These are phyloP conservation scores for Penicillium sp. DNA, from an alignment of 2,329 filamentous ascomycete species.

Conservation along the genomic window DNA sequence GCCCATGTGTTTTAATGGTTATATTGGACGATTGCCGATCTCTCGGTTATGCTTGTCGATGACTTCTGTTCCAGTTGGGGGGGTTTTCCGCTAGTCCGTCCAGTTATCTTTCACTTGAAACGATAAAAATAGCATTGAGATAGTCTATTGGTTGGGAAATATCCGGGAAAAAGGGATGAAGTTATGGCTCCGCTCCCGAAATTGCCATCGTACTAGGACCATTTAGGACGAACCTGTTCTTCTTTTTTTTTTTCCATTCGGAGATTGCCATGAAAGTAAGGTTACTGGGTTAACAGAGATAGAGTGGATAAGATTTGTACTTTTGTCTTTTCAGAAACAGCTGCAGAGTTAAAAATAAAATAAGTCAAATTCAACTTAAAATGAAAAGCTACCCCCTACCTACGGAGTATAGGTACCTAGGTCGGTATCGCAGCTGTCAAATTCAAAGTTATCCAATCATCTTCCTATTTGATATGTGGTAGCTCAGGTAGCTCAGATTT, in stretches of 20 bases:
- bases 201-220: neutral
- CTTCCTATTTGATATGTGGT: conserved; percentile 5
- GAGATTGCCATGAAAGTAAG: neutral
- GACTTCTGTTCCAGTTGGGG: conserved; percentile 15
- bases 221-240: conserved; percentile 6
- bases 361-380: neutral
- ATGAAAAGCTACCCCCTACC: neutral
- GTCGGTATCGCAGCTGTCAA: conserved; percentile 2
- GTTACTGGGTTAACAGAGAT: neutral
- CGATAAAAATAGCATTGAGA: neutral
- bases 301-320: conserved; percentile 4
- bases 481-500: conserved; percentile 12
- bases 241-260: neutral
- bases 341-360: neutral
- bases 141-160: conserved; percentile 2
- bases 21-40: conserved; percentile 23
- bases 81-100: conserved; percentile 10
- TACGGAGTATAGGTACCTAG: too few species aligned
- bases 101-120: conserved; percentile 13
- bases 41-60: conserved; percentile 13
- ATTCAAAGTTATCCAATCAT: neutral
- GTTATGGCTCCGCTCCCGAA: neutral
- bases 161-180: neutral
- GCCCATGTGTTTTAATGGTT: conserved; percentile 15
- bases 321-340: neutral